These are phyloP conservation scores for Dictyostelium discoideum DNA, from an alignment of 78 protist genomes.

Conservation along the genomic window DNA sequence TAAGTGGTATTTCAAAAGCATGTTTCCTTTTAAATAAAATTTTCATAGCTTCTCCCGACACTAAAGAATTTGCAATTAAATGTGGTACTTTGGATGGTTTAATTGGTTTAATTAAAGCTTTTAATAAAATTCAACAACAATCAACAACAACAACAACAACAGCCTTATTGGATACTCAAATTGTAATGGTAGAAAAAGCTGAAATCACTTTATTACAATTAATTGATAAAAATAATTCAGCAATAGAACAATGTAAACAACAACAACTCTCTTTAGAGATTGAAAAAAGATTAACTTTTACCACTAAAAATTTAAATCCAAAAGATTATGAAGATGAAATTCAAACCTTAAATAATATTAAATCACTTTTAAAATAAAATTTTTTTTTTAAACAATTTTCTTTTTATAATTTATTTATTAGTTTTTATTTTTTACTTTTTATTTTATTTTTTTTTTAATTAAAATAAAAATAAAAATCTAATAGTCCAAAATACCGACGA, in stretches of 20 bases:
- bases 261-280: not conserved
- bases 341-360: not conserved
- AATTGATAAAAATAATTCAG: not conserved
- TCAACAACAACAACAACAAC: not conserved
- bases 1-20: slow-evolving; percentile 60
- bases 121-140: not conserved
- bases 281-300: slow-evolving; percentile 6
- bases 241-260: not conserved
- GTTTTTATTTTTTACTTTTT: not conserved
- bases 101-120: slow-evolving; percentile 1
- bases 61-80: not conserved
- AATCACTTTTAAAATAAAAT: not conserved
- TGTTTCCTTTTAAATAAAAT: slow-evolving; percentile 39
- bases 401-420: not conserved
- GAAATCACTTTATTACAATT: slow-evolving; percentile 16
- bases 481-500: no score
- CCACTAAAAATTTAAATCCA: not conserved
- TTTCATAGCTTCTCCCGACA: not conserved
- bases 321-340: not conserved
- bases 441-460: no score
- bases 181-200: slow-evolving; percentile 51
- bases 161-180: slow-evolving; percentile 13
- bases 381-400: not conserved
- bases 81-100: slow-evolving; percentile 48
- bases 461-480: no score